phyloP scores from a whole-genome alignment of 164 flowering plant species.

The Magnolia changhungtana region DNA sequence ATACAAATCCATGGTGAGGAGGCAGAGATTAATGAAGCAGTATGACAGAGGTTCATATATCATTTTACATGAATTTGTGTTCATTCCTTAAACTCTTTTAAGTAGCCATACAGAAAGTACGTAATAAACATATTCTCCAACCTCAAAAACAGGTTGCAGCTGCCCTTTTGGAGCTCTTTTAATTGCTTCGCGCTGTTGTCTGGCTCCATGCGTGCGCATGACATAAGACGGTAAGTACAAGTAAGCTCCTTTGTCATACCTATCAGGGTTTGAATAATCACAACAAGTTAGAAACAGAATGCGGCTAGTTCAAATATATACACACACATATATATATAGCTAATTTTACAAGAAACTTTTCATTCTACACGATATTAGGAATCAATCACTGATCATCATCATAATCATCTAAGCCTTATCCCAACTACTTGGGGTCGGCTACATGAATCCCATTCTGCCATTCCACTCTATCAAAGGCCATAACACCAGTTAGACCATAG shows the following conservation, averaged over 20 bases:
- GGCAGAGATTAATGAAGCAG: background rate
- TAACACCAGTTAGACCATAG: too few relatives aligned
- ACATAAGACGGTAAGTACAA: constrained; percentile 82
- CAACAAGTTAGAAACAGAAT: background rate
- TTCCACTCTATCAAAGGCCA: too few relatives aligned
- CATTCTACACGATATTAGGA: too few relatives aligned
- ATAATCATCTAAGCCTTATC: too few relatives aligned
- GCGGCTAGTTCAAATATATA: too few relatives aligned
- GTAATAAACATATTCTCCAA: constrained; percentile 15
- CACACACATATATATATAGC: too few relatives aligned
- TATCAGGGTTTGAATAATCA: constrained; percentile 24
- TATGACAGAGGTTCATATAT: background rate
- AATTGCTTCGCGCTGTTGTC: constrained; percentile 71
- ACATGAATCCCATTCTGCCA: too few relatives aligned
- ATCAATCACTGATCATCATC: too few relatives aligned
- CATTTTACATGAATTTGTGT: background rate
- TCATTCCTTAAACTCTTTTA: background rate
- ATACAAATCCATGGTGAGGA: background rate
- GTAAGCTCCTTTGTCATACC: constrained; percentile 89
- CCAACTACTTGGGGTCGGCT: too few relatives aligned
- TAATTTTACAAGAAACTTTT: too few relatives aligned
- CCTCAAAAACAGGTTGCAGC: constrained; percentile 76
- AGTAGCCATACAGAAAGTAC: background rate
- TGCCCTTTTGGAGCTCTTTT: constrained; percentile 56
- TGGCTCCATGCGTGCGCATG: constrained; percentile 96